Conservation (phyloP, 2,329 filamentous ascomycete genomes). For the Fusarium foetens region DNA sequence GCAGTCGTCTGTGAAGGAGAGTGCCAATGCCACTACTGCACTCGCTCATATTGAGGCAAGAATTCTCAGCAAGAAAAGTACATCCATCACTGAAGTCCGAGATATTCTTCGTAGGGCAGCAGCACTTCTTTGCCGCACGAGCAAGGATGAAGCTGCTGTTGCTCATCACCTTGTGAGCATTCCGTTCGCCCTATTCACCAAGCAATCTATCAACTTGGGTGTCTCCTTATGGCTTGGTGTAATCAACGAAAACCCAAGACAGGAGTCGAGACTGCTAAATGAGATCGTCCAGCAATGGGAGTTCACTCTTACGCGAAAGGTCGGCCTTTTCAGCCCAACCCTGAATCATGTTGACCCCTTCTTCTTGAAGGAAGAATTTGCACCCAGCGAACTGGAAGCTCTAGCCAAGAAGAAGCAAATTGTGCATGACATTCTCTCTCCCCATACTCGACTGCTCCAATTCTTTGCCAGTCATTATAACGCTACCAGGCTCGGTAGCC, state of each 20-base stretch:
- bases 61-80: conserved; percentile 73
- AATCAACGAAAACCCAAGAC: conserved; percentile 91
- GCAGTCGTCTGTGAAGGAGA: conserved; percentile 63
- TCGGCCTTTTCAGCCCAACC: conserved; percentile 81
- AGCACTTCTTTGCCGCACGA: conserved; percentile 82
- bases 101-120: conserved; percentile 87
- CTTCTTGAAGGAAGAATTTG: conserved; percentile 89
- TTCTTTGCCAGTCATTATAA: conserved; percentile 96
- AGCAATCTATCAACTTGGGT: conserved; percentile 94
- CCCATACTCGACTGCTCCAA: conserved; percentile 85
- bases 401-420: conserved; percentile 80
- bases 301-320: conserved; percentile 76
- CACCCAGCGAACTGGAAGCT: conserved; percentile 83
- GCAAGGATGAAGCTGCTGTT: conserved; percentile 79
- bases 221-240: conserved; percentile 97
- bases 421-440: conserved; percentile 84
- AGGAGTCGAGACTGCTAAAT: conserved; percentile 85
- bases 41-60: conserved; percentile 79
- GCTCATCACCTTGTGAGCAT: conserved; percentile 90
- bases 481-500: conserved; percentile 85
- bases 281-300: conserved; percentile 95
- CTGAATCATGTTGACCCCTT: conserved; percentile 87
- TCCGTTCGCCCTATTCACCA: conserved; percentile 92
- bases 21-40: conserved; percentile 69
- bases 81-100: conserved; percentile 78